phyloP scores from a whole-genome alignment of 1,284 basidiomycete species.

The Sanghuangporus sanghuang region DNA sequence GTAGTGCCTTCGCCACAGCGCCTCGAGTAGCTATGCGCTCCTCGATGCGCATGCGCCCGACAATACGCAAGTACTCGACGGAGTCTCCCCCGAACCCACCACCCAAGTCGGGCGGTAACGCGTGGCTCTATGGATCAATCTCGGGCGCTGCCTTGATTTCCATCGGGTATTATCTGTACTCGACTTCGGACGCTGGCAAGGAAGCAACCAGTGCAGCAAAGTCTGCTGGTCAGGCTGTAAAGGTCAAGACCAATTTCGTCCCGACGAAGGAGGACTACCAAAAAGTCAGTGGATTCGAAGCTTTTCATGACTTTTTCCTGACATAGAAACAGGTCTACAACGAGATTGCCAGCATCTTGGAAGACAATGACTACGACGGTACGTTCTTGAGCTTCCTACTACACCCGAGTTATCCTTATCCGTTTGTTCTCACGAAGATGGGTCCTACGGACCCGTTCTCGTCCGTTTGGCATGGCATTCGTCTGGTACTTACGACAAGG shows the following conservation, averaged over 20 bases:
- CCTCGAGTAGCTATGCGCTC: constrained; percentile 27
- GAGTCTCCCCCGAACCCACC: constrained; percentile 38
- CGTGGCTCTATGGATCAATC: constrained; percentile 49
- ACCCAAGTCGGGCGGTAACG: constrained; percentile 41
- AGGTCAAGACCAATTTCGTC: constrained; percentile 57
- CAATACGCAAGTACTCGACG: constrained; percentile 57
- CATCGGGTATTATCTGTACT: constrained; percentile 49
- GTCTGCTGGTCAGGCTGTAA: constrained; percentile 54
- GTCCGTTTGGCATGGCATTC: constrained; percentile 94
- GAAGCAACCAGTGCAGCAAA: constrained; percentile 49
- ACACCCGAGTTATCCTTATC: constrained; percentile 1
- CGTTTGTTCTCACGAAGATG: constrained; percentile 48
- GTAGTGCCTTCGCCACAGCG: constrained; percentile 34
- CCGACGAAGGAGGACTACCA: constrained; percentile 81
- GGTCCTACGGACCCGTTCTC: constrained; percentile 87
- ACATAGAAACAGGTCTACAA: constrained; percentile 70
- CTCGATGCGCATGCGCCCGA: constrained; percentile 25
- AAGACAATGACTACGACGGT: constrained; percentile 82
- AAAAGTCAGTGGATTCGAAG: constrained; percentile 48
- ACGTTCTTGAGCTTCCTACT: constrained; percentile 23
- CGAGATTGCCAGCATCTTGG: constrained; percentile 70
- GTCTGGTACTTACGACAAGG: constrained; percentile 90
- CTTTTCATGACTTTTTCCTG: background rate
- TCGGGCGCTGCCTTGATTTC: constrained; percentile 46
- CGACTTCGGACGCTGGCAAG: constrained; percentile 41